Evolutionary conservation across 495 filamentous ascomycete species (phyloP), one percentile per base, ranked within the genome.

Genomic region (Hypoxylon lienhwacheense): DNA sequence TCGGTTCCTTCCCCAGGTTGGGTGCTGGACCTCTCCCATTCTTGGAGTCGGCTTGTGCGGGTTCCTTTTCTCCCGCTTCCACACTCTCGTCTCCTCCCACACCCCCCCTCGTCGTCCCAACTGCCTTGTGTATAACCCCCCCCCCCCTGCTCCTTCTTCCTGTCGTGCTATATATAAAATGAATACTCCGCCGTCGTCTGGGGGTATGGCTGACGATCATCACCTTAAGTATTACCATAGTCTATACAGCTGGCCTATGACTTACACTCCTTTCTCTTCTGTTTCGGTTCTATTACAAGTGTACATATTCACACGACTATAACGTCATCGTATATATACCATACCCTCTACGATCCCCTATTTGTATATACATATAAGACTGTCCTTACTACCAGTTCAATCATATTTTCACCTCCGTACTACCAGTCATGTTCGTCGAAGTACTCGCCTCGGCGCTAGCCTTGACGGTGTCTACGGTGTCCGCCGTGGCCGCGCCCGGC

Each of bases 321-420:
- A 44, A 39, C 29, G n/a, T 24, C 36, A 26, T 28, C 37, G 19
- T 22, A 32, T 37, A 14, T 47, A 41, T 26, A 16, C 28, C 16
- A 3, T 28, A 28, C 10, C 25, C 25, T 5, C 25, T 28, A 28
- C 25, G 25, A 10, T 28, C 5, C 25, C n/a, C n/a, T n/a, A n/a
- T n/a, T n/a, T n/a, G n/a, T n/a, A n/a, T n/a, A 55, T 39, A 24
- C 29, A 35, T 44, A 63, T 50, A 40, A 32, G 25, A 10, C 45
- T 32, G 43, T 63, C 47, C 45, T 81, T 82, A 80, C 75, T 82
- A 80, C 75, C 79, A 73, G 72, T 71, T 73, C 74, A 72, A 77
- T 77, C 22, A 77, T 77, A 81, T 70, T n/a, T n/a, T n/a, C n/a
- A n/a, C n/a, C n/a, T n/a, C n/a, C n/a, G n/a, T n/a, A n/a, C n/a